These are phyloP conservation scores for Metschnikowia similis DNA, from an alignment of 805 yeast species.

Conservation along the genomic window DNA sequence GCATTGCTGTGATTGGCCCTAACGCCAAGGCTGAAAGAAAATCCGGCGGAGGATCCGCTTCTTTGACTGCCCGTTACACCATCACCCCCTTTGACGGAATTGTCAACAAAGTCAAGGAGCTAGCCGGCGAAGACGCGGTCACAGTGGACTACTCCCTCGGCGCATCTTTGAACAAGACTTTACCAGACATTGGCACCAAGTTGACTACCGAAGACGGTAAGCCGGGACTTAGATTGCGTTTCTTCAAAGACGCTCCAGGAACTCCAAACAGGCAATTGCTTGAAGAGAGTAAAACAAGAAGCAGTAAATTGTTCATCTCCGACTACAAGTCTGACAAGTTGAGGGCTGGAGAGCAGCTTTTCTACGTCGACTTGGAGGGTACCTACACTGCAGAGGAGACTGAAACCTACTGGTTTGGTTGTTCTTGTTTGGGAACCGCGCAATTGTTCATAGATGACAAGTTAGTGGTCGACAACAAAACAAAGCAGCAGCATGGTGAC, in stretches of 20 bases:
- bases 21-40: conserved; percentile 47
- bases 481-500: conserved; percentile 46
- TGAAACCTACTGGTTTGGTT: conserved; percentile 50
- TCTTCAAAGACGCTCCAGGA: conserved; percentile 28
- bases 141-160: conserved; percentile 27
- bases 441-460: conserved; percentile 49
- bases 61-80: conserved; percentile 46
- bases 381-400: conserved; percentile 43
- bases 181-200: conserved; percentile 28
- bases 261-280: conserved; percentile 21
- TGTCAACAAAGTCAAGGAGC: conserved; percentile 20
- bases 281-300: conserved; percentile 19
- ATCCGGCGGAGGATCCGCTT: conserved; percentile 67
- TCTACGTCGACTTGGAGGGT: conserved; percentile 44
- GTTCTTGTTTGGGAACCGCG: conserved; percentile 52
- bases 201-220: conserved; percentile 21
- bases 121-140: conserved; percentile 17
- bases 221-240: conserved; percentile 22
- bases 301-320: conserved; percentile 16
- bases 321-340: conserved; percentile 15
- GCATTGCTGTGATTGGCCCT: conserved; percentile 55
- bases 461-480: conserved; percentile 53
- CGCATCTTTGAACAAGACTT: conserved; percentile 26
- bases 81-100: conserved; percentile 49
- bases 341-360: conserved; percentile 20